Evolutionary conservation across 352 stramenopile genomes (phyloP), one percentile per base, ranked within the genome.

Genomic region (Globisporangium lucens): DNA sequence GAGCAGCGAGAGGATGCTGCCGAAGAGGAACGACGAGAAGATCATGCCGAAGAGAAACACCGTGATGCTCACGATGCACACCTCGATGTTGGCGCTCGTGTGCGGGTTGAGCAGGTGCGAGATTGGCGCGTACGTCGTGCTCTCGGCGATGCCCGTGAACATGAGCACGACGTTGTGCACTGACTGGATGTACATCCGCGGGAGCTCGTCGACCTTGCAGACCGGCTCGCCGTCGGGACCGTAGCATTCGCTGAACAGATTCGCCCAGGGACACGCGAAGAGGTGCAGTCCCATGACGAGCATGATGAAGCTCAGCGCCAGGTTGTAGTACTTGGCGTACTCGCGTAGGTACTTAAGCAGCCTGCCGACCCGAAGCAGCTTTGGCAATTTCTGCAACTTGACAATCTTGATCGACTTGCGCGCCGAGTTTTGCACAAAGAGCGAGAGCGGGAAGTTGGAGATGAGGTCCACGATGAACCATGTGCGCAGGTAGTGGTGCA

Each of bases 301-400:
- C 7, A 72, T 77, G 2, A 91, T 57, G 41, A 93, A 82, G 59
- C 82, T 93, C 24, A 93, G 68, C 13, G 83, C 78, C 27, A 93
- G 74, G 61, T 95, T 90, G 72, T 91, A 94, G 66, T 91, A 94
- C 73, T 94, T 93, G 65, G 85, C 86, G 66, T 93, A 93, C 71
- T 92, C 82, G 58, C 83, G 79, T 29, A 94, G 66, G 70, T 91
- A 91, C 67, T 91, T 90, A 43, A 94, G 75, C 22, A 93, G 69
- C 0, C 83, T 78, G 17, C 82, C 84, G 55, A 95, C 76, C 3
- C 87, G 86, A 13, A 96, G 72, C 4, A 96, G 66, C 65, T 93
- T 94, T 13, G 85, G 86, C n/a, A 93, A 84, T 52, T 94, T 96
- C 61, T 94, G 83, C 2, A 96, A 70, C 46, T 93, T 93, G 10